Percentiles rank a stretch among this genome's conserved stretches.
Conservation (phyloP, 2,329 filamentous ascomycete genomes). For the Colletotrichum sidae region DNA sequence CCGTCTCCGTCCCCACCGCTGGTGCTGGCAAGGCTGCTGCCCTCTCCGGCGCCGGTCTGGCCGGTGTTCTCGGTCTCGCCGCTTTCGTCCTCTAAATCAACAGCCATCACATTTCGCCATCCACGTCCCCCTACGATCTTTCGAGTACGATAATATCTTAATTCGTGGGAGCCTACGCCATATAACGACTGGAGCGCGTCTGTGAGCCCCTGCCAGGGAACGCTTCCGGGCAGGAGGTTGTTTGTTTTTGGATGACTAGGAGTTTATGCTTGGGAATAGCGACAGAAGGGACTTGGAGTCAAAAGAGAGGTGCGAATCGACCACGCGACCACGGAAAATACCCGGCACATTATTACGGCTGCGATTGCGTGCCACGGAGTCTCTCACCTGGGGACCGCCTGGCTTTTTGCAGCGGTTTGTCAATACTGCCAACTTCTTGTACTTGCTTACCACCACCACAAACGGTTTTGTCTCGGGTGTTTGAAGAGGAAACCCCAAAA, state of each 20-base stretch:
- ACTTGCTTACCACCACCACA: conserved; percentile 50
- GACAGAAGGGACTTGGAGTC: conserved; percentile 43
- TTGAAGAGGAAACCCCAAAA: conserved; percentile 12
- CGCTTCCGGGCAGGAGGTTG: conserved; percentile 40
- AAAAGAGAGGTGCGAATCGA: conserved; percentile 43
- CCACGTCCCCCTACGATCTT: conserved; percentile 54
- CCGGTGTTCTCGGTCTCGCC: conserved; percentile 69
- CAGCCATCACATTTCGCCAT: conserved; percentile 48
- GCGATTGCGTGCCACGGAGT: conserved; percentile 48
- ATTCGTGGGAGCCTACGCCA: conserved; percentile 52
- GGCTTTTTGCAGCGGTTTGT: conserved; percentile 46
- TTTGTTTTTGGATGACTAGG: conserved; percentile 39
- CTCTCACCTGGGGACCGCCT: conserved; percentile 43
- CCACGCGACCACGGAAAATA: conserved; percentile 47
- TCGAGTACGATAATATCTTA: conserved; percentile 54
- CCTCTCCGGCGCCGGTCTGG: conserved; percentile 69
- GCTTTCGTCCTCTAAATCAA: conserved; percentile 69
- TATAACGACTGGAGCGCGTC: conserved; percentile 51
- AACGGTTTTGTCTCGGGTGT: conserved; percentile 41
- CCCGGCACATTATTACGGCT: conserved; percentile 45
- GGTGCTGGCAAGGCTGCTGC: conserved; percentile 68
- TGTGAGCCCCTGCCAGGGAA: conserved; percentile 42
- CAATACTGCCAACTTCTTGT: conserved; percentile 52
- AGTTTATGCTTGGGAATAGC: conserved; percentile 35
- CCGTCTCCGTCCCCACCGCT: conserved; percentile 59